Conservation (phyloP, 257 asterid genomes). For the Solanum peruvianum region DNA sequence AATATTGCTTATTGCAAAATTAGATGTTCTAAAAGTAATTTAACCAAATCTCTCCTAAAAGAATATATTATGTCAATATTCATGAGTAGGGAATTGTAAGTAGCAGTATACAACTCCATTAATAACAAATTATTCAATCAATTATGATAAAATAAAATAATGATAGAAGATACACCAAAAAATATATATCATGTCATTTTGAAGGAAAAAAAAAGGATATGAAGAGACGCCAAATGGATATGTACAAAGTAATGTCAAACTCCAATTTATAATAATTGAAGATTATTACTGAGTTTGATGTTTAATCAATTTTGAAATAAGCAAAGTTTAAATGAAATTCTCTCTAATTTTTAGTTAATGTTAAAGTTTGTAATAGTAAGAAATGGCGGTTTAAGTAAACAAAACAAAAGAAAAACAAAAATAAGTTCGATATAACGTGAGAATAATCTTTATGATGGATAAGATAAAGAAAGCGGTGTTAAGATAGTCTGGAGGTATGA, state of each 20-base stretch:
- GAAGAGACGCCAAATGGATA: background rate
- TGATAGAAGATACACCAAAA: background rate
- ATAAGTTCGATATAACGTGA: too few species aligned
- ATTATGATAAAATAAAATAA: background rate
- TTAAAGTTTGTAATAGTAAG: background rate
- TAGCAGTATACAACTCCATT: background rate
- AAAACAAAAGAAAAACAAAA: background rate
- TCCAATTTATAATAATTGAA: background rate
- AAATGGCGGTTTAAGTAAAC: background rate
- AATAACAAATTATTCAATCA: background rate
- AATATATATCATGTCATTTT: background rate
- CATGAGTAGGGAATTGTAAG: background rate
- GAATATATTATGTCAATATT: background rate
- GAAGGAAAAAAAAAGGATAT: background rate
- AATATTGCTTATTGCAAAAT: background rate
- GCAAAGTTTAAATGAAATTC: background rate
- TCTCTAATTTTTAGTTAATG: background rate
- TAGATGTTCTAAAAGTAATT: background rate
- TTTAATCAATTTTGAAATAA: background rate
- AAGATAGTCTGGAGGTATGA: too few species aligned
- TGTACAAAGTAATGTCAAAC: background rate
- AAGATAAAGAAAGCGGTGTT: too few species aligned
- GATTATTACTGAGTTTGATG: background rate
- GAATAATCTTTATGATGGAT: too few species aligned
- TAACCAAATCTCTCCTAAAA: background rate